Percentiles rank a stretch among this genome's conserved stretches.
These are phyloP conservation scores for Neopestalotiopsis clavispora DNA, from an alignment of 2,329 filamentous ascomycete species.

Conservation along the genomic window DNA sequence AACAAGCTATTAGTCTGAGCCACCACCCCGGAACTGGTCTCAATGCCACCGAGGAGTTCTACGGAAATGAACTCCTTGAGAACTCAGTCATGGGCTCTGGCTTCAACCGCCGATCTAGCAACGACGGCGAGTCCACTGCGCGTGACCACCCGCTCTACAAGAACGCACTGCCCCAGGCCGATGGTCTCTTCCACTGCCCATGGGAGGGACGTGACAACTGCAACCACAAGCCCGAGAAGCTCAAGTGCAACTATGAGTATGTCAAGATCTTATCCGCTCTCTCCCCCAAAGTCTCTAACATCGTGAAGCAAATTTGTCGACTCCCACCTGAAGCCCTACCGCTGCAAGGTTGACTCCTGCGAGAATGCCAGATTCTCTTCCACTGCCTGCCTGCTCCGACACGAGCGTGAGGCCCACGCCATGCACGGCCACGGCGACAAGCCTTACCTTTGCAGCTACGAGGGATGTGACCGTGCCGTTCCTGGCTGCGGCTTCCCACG, in stretches of 20 bases:
- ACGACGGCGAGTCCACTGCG: conserved; percentile 59
- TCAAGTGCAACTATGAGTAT: conserved; percentile 99
- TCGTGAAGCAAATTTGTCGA: conserved; percentile 87
- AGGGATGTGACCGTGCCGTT: conserved; percentile 83
- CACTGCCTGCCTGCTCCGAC: conserved; percentile 90
- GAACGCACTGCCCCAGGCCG: conserved; percentile 63
- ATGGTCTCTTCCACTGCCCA: conserved; percentile 93
- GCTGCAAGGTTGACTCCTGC: conserved; percentile 86
- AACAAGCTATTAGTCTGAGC: conserved; percentile 40
- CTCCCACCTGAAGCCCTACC: conserved; percentile 94
- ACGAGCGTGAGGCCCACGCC: conserved; percentile 94
- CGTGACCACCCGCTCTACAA: conserved; percentile 75
- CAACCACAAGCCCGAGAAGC: conserved; percentile 90
- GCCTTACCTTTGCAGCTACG: conserved; percentile 86
- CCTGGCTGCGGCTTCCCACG: conserved; percentile 89
- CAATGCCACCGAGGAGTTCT: conserved; percentile 43
- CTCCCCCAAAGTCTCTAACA: conserved; percentile 21
- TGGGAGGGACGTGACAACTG: conserved; percentile 75
- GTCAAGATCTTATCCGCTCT: conserved; percentile 39
- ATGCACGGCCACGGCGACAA: conserved; percentile 95
- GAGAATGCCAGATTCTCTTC: conserved; percentile 91
- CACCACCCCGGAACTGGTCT: conserved; percentile 40
- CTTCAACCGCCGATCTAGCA: conserved; percentile 54
- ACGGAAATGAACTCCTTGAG: conserved; percentile 40
- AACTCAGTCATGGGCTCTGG: conserved; percentile 46